Evolutionary conservation across 2,329 filamentous ascomycete genomes (phyloP), one percentile per base, ranked within the genome.

Genomic region (Penicillium concentricum): DNA sequence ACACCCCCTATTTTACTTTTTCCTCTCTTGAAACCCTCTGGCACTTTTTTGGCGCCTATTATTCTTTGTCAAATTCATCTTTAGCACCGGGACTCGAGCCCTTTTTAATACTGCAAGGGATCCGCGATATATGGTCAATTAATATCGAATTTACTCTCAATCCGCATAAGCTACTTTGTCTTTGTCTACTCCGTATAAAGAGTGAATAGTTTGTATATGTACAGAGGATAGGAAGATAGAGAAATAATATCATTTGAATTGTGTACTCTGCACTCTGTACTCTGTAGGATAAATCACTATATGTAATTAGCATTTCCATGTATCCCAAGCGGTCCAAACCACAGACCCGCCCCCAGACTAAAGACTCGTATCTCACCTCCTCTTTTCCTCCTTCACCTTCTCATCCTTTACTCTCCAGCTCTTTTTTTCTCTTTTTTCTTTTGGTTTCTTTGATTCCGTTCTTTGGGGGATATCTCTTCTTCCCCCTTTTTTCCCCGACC

Each of bases 311-410:
- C 30, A 50, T 45, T 45, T 28, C 7, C 28, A 46, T 51, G 26
- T 34, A 34, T 43, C 39, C 39, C 12, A 35, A 35, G 38, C 34
- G 38, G 32, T 38, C 8, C 32, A 52, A 52, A 41, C 42, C 34
- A 37, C 32, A 56, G 60, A 63, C 60, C 61, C 61, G 60, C 61
- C 60, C 61, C 61, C 61, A 63, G 61, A 63, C 61, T 61, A 61
- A 61, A 63, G 47, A 48, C 41, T 57, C 56, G 50, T 52, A 59
- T 61, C 61, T 58, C 49, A 55, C 44, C 57, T 64, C 58, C 58
- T 61, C 58, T 62, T 62, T 58, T 56, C 58, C 54, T 52, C 59
- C 60, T 51, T 57, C 55, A 58, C 54, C 55, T 56, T 62, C 61
- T 62, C 51, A 30, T 56, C 39, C 49, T 49, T 54, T 41, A 34